Evolutionary conservation across 106 monocot genomes (phyloP), one percentile per base, ranked within the genome.

Genomic region (Dendrobium huoshanense): DNA sequence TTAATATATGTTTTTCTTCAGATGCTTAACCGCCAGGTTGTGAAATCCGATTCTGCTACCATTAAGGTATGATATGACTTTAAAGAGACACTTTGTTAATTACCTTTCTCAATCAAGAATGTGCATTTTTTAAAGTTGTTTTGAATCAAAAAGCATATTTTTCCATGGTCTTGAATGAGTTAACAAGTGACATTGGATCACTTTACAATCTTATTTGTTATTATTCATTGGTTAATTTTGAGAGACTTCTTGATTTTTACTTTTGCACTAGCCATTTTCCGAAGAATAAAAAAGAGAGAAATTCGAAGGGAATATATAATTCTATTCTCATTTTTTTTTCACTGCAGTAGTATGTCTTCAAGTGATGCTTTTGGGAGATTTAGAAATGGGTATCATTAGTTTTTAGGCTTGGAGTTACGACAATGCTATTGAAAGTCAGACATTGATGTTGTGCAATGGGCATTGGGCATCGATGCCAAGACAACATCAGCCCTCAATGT

Each of bases 11-110:
- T 41, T 76, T 65, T 75, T 13, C 10, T 77, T 73, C 86, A 99
- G 99, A 73, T 95, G 45, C 88, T 99, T 41, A 93, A 99, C 79
- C 85, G 99, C 20, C 99, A 99, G 80, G 99, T 99, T 55, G 89
- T 99, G 29, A 99, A 99, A 82, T 95, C 99, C 82, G 99, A 99
- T 87, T 95, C 95, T 73, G 99, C 99, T 54, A 86, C 99, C 59
- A 95, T 99, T 55, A 95, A 92, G 92, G 98, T 98, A 87, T 15
- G 20, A 41, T 75, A 11, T 77, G 20, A 4, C 42, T 74, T 43
- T 74, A 33, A 70, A 37, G 4, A 11, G 27, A 1, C 15, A 17
- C 9, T 37, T 33, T 70, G 10, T 74, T 74, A 18, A 74, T 13
- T 70, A 70, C 33, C 15, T 31, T 43, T 74, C 43, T 74, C 43